These are phyloP conservation scores for Metschnikowia santaceciliae DNA, from an alignment of 805 yeast species.

Conservation along the genomic window DNA sequence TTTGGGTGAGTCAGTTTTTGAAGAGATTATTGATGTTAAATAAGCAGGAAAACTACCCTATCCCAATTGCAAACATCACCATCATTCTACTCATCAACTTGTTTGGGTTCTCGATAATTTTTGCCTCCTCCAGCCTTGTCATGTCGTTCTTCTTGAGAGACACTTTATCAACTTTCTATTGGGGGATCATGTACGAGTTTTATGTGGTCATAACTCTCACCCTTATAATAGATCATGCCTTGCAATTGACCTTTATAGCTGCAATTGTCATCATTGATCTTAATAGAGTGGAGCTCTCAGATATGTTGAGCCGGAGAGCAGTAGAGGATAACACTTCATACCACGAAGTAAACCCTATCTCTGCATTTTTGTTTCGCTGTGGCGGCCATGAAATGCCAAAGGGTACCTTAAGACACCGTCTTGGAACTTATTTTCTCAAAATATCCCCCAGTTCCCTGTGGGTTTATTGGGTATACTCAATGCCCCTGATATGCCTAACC, in stretches of 20 bases:
- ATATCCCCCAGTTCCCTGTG: conserved; percentile 10
- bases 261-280: conserved; percentile 67
- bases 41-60: conserved; percentile 3
- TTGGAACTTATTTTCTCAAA: conserved; percentile 23
- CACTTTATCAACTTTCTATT: neutral
- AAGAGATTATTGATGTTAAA: conserved; percentile 10
- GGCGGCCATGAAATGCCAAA: conserved; percentile 16
- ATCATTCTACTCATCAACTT: conserved; percentile 21
- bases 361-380: conserved; percentile 21
- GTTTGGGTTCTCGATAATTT: conserved; percentile 12
- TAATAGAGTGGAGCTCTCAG: conserved; percentile 58
- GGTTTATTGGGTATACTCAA: conserved; percentile 9
- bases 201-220: conserved; percentile 27
- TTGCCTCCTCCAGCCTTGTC: conserved; percentile 2
- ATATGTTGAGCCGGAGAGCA: conserved; percentile 27
- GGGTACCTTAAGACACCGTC: conserved; percentile 21
- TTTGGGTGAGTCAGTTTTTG: conserved; percentile 9
- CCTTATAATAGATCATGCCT: conserved; percentile 52
- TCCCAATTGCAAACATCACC: conserved; percentile 24
- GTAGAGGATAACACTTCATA: conserved; percentile 20
- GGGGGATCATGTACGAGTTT: neutral
- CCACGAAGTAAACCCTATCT: conserved; percentile 27
- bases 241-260: conserved; percentile 61
- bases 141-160: neutral
- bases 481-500: conserved; percentile 18